Conservation (phyloP, 495 filamentous ascomycete species). For the Podospora conica region DNA sequence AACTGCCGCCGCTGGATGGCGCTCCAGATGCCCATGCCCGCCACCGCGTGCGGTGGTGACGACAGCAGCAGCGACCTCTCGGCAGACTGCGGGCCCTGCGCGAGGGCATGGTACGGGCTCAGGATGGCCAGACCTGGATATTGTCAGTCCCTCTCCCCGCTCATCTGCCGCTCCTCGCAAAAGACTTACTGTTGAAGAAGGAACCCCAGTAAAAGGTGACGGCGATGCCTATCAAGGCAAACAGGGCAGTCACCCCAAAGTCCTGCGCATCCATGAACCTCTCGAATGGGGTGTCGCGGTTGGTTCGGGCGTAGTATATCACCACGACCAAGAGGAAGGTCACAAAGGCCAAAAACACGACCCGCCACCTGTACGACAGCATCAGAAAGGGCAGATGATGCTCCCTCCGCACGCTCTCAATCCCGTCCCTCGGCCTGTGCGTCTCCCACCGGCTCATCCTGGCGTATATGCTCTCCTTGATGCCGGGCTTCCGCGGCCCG, state of each 20-base stretch:
- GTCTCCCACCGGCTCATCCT: background rate
- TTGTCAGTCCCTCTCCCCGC: background rate
- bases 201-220: conserved; percentile 40
- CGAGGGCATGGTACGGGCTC: conserved; percentile 28
- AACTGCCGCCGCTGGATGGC: conserved; percentile 24
- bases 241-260: conserved; percentile 42
- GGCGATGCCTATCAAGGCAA: conserved; percentile 36
- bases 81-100: conserved; percentile 16
- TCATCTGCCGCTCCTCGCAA: background rate
- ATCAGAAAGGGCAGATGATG: conserved; percentile 31
- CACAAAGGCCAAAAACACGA: conserved; percentile 29
- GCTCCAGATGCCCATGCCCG: conserved; percentile 30
- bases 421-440: background rate
- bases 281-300: conserved; percentile 35
- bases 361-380: conserved; percentile 24
- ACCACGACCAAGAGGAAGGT: conserved; percentile 33
- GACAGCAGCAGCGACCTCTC: conserved; percentile 25
- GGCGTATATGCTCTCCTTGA: conserved; percentile 7
- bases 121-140: conserved; percentile 12
- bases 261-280: conserved; percentile 39
- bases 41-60: conserved; percentile 25
- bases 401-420: background rate
- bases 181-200: conserved; percentile 30
- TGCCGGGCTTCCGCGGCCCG: conserved; percentile 10
- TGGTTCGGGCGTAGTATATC: conserved; percentile 38